Evolutionary conservation across 2,329 filamentous ascomycete species (phyloP), one percentile per base, ranked within the genome.

Genomic region (Saccharata proteae): DNA sequence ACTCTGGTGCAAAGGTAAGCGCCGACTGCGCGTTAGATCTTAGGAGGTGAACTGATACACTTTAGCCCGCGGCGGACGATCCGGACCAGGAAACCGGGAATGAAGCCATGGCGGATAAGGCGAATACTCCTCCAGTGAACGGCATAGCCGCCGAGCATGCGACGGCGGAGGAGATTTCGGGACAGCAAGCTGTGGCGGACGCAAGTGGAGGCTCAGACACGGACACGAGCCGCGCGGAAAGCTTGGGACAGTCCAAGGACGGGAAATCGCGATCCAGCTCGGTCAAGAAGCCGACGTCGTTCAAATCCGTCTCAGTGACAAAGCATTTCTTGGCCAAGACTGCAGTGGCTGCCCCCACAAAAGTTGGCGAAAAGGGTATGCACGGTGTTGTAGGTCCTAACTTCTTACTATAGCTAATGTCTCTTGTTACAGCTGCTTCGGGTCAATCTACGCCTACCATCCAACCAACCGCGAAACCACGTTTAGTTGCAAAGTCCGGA

Each of bases 271-370:
- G 40, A 67, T 77, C 39, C 48, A 58, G 55, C 39, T 64, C 75
- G 19, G 16, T 25, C 40, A 85, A 81, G 66, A 88, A 83, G 55
- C 75, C 77, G 13, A 61, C 76, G 12, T 77, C 75, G 9, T 90
- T 92, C 66, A 92, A 90, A 57, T 73, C 82, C 12, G 79, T 90
- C 28, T 86, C 80, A 4, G 80, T 88, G 43, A 88, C 86, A 43
- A 85, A 81, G 57, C 84, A 74, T 25, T 92, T 88, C 49, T 65
- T 90, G n/a, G 72, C 80, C 38, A 88, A 88, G 55, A 67, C 72
- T 15, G 64, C 61, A 13, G 53, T 69, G n/a, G 56, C 67, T n/a
- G 55, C 61, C 19, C 59, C 68, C 7, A 44, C 58, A 20, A 51
- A 63, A 22, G 20, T 13, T 19, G 61, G 66, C 23, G 70, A 76